A percentile compares a stretch with the other conserved stretches of the same genome.
phyloP scores from a whole-genome alignment of 2,329 filamentous ascomycete species.

The Xylariaceae sp. region DNA sequence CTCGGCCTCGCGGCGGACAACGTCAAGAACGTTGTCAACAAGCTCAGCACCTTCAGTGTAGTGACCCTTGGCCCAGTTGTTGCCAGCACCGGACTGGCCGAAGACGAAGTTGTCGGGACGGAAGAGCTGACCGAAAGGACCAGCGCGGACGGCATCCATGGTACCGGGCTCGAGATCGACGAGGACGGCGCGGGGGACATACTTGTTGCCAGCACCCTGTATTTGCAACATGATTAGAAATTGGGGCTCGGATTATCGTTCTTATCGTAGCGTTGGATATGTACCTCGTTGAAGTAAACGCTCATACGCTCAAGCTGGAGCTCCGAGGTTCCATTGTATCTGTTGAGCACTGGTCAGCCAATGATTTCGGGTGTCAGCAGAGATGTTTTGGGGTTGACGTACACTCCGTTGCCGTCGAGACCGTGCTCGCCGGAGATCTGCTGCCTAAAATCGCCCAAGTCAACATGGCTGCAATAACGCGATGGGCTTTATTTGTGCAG shows the following conservation, averaged over 20 bases:
- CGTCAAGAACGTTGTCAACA: conserved; percentile 96
- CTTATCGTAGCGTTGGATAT: conserved; percentile 14
- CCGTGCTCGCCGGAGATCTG: conserved; percentile 88
- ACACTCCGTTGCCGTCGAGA: conserved; percentile 95
- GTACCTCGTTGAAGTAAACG: conserved; percentile 89
- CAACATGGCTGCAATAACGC: conserved; percentile 29
- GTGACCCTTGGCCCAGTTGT: conserved; percentile 99
- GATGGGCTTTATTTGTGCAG: neutral
- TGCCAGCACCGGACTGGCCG: conserved; percentile 98
- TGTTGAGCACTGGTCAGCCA: neutral
- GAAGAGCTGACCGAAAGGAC: conserved; percentile 98
- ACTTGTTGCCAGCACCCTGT: conserved; percentile 95
- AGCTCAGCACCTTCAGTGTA: conserved; percentile 99
- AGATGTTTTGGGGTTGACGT: conserved; percentile 41
- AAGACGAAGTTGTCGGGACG: conserved; percentile 99
- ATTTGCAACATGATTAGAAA: conserved; percentile 6
- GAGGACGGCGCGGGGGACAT: conserved; percentile 97
- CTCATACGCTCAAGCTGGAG: conserved; percentile 99
- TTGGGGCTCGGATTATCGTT: neutral
- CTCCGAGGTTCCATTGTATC: conserved; percentile 76
- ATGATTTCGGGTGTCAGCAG: neutral
- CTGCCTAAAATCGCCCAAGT: conserved; percentile 54
- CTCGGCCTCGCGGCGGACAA: conserved; percentile 97
- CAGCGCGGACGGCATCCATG: conserved; percentile 98
- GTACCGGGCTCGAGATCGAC: conserved; percentile 99